phyloP scores from a whole-genome alignment of 2,329 filamentous ascomycete genomes.

The Clarireedia hainanense region DNA sequence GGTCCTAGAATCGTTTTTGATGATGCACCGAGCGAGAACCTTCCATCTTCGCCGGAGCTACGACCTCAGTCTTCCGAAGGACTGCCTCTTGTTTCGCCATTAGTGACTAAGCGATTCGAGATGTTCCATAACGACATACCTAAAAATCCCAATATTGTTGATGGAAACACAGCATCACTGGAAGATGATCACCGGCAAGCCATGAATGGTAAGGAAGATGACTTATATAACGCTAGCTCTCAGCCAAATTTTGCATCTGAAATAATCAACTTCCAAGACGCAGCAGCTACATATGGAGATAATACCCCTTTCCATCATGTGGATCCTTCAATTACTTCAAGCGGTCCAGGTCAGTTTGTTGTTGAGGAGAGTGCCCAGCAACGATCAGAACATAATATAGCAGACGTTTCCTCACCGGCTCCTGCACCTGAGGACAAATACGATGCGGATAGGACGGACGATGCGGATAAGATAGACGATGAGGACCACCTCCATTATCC shows the following conservation, averaged over 20 bases:
- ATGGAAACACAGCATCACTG: neutral
- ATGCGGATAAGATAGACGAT: neutral
- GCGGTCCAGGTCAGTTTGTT: neutral
- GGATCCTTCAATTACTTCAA: neutral
- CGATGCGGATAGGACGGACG: neutral
- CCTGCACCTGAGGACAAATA: neutral
- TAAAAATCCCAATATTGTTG: neutral
- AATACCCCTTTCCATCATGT: neutral
- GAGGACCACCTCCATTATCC: slow-evolving; percentile 3
- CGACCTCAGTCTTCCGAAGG: slow-evolving; percentile 22
- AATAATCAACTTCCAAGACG: neutral
- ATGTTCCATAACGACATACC: neutral
- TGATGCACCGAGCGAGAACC: neutral
- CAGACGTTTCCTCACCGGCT: neutral
- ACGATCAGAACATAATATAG: neutral
- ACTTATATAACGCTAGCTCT: slow-evolving; percentile 16
- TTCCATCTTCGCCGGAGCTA: slow-evolving; percentile 19
- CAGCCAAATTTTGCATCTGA: neutral
- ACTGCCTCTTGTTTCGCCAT: slow-evolving; percentile 25
- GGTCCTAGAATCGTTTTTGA: no score
- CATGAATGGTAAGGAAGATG: slow-evolving; percentile 5
- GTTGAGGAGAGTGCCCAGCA: neutral
- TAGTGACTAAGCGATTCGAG: slow-evolving; percentile 12
- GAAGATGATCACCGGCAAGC: neutral
- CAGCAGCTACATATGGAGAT: neutral